A percentile compares a stretch with the other conserved stretches of the same genome.
Conservation (phyloP, 768 basidiomycete species). For the Psilocybe cubensis region DNA sequence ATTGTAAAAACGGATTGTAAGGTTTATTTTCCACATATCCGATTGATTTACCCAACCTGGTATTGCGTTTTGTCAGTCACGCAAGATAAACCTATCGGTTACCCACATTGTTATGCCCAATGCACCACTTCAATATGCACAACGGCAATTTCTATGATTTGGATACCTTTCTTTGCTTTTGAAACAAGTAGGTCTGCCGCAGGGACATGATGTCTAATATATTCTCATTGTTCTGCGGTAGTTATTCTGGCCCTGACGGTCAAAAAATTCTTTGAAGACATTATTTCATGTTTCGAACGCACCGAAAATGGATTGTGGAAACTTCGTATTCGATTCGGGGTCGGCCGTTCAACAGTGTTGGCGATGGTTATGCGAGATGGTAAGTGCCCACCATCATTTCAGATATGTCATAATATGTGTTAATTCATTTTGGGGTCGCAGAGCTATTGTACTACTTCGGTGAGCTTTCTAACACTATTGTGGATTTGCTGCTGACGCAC, state of each 20-base stretch:
- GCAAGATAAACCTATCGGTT: not conserved
- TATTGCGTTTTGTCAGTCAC: not conserved
- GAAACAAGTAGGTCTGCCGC: constrained; percentile 12
- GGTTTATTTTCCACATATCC: not conserved
- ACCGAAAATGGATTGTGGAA: not conserved
- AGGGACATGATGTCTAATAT: not conserved
- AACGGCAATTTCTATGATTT: constrained; percentile 2
- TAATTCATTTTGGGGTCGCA: not conserved
- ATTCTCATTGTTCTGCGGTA: not conserved
- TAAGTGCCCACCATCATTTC: not conserved
- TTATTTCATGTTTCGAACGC: not conserved
- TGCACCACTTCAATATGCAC: not conserved
- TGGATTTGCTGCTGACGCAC: not conserved
- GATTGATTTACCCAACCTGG: not conserved
- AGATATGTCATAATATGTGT: too few species aligned
- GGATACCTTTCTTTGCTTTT: constrained; percentile 13
- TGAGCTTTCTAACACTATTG: too few species aligned
- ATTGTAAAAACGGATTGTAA: not conserved
- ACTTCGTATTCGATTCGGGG: not conserved
- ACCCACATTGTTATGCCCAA: not conserved
- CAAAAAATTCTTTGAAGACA: constrained; percentile 5
- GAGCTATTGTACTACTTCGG: constrained; percentile 17
- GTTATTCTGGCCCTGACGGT: constrained; percentile 14
- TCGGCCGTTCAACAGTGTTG: constrained; percentile 8
- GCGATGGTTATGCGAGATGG: constrained; percentile 12